These are phyloP conservation scores for Phycomyces nitens DNA, from an alignment of 192 early-diverging fungal species.

Conservation along the genomic window DNA sequence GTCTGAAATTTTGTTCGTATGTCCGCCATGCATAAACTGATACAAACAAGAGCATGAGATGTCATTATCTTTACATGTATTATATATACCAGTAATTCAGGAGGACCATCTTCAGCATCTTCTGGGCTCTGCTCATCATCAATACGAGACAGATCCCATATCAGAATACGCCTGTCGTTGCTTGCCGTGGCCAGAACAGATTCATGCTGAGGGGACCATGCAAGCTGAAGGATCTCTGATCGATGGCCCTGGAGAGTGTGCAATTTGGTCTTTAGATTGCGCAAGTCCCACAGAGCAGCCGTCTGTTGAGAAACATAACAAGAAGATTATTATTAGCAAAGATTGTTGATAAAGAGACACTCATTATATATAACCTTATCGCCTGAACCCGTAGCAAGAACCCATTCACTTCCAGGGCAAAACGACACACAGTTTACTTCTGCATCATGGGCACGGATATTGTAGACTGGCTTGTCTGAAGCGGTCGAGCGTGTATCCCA, in stretches of 20 bases:
- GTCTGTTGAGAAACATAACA: conserved; percentile 59
- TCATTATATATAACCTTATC: too few relatives aligned
- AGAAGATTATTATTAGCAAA: too few relatives aligned
- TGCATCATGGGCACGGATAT: conserved; percentile 80
- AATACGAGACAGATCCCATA: conserved; percentile 94
- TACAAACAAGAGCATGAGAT: background rate
- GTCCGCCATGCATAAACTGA: conserved; percentile 96
- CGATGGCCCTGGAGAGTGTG: conserved; percentile 89
- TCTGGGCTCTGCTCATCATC: conserved; percentile 91
- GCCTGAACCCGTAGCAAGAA: conserved; percentile 92
- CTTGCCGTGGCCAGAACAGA: conserved; percentile 87
- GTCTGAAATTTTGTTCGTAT: conserved; percentile 96
- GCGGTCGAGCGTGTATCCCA: conserved; percentile 86
- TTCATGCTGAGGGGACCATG: conserved; percentile 92
- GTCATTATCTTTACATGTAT: background rate
- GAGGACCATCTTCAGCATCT: conserved; percentile 95
- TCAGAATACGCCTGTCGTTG: conserved; percentile 86
- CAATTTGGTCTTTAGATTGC: conserved; percentile 81
- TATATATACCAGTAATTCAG: conserved; percentile 81
- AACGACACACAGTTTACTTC: conserved; percentile 97
- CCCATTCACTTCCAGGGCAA: conserved; percentile 83
- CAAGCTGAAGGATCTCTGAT: conserved; percentile 89
- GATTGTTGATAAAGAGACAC: too few relatives aligned
- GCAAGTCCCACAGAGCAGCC: conserved; percentile 93
- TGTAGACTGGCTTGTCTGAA: conserved; percentile 59